Conservation (phyloP, 2,329 filamentous ascomycete genomes). For the Colletotrichum tropicicola region DNA sequence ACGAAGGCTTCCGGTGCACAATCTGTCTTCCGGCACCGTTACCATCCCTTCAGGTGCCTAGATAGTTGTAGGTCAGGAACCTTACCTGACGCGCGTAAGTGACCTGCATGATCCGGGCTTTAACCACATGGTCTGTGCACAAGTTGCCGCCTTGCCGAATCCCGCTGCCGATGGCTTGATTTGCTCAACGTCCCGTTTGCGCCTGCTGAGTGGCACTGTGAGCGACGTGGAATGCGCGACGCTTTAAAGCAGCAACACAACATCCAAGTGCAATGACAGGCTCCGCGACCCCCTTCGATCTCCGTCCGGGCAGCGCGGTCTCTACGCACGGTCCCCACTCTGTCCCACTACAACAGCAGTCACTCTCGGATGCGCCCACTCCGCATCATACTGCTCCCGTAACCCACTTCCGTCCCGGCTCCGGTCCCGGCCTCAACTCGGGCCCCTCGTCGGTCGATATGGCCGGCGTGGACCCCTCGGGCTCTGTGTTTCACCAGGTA, state of each 20-base stretch:
- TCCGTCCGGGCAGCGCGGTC: constrained; percentile 5
- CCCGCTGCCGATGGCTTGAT: not conserved
- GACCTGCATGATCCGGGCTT: too few species aligned
- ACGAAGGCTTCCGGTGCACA: too few species aligned
- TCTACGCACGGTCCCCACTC: constrained; percentile 17
- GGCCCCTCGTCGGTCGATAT: not conserved
- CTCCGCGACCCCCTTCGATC: constrained; percentile 10
- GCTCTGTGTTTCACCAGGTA: constrained; percentile 4
- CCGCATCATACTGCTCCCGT: not conserved
- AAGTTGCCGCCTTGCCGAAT: constrained; percentile 16
- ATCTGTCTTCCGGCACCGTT: too few species aligned
- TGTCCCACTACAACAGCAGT: constrained; percentile 36
- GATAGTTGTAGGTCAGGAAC: not conserved
- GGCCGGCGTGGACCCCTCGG: constrained; percentile 1
- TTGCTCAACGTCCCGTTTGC: not conserved
- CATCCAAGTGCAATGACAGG: constrained; percentile 11
- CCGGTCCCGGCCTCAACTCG: constrained; percentile 22
- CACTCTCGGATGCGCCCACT: constrained; percentile 22
- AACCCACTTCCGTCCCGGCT: constrained; percentile 27
- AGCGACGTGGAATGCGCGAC: too few species aligned
- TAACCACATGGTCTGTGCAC: constrained; percentile 7
- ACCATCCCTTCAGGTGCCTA: not conserved
- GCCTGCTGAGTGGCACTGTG: not conserved
- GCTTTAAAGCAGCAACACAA: constrained; percentile 31
- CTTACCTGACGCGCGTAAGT: too few species aligned